A percentile compares a stretch with the other conserved stretches of the same genome.
phyloP scores from a whole-genome alignment of 148 eudicot genomes.

The Dianthus caryophyllus region DNA sequence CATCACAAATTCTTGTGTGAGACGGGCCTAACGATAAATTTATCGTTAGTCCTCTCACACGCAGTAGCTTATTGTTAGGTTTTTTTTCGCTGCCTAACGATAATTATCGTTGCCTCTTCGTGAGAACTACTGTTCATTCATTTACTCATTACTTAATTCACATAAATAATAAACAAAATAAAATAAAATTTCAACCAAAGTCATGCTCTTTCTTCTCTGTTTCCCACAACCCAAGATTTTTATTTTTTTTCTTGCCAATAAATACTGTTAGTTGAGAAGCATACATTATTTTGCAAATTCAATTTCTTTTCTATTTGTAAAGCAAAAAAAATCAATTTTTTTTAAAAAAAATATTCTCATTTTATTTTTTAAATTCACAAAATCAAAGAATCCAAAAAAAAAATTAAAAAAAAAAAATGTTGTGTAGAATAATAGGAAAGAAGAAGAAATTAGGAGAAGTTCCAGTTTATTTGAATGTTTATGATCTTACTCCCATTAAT shows the following conservation, averaged over 20 bases:
- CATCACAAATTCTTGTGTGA: no score
- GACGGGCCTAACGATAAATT: no score
- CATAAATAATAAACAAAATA: neutral
- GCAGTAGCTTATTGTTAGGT: no score
- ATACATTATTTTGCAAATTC: no score
- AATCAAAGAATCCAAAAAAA: neutral
- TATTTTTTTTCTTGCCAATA: neutral
- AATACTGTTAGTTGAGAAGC: no score
- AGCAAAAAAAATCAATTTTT: neutral
- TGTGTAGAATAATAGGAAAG: slow-evolving; percentile 54
- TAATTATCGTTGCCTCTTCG: no score
- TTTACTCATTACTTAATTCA: neutral
- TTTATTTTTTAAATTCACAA: no score
- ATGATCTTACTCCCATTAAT: slow-evolving; percentile 87
- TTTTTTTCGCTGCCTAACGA: no score
- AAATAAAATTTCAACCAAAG: neutral
- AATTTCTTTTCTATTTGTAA: neutral
- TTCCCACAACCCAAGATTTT: neutral
- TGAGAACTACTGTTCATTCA: no score
- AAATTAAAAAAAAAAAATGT: slow-evolving; percentile 32
- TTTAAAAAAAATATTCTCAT: no score
- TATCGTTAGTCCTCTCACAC: no score
- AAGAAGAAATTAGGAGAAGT: slow-evolving; percentile 63
- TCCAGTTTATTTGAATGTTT: slow-evolving; percentile 74
- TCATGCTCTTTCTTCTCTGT: neutral